Evolutionary conservation across 2,329 filamentous ascomycete species (phyloP).

Genomic region (Ceratocystiopsis brevicomis): DNA sequence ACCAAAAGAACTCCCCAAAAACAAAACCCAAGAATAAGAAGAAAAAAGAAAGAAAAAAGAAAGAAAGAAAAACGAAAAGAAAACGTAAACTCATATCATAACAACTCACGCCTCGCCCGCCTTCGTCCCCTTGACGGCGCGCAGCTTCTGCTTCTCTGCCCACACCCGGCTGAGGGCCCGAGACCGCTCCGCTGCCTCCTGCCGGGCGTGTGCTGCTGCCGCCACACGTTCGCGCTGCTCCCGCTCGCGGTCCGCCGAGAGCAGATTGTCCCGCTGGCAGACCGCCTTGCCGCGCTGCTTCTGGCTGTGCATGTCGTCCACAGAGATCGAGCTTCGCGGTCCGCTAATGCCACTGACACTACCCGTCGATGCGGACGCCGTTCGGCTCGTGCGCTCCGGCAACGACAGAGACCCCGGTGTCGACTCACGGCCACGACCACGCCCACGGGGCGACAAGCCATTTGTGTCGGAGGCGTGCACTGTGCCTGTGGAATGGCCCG

Average conservation of each 20-base stretch:
- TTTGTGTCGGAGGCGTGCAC: too few species aligned
- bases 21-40: background rate
- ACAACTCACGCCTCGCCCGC: conserved; percentile 2
- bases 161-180: conserved; percentile 40
- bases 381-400: conserved; percentile 15
- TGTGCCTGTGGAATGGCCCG: background rate
- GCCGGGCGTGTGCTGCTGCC: conserved; percentile 33
- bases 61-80: background rate
- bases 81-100: background rate
- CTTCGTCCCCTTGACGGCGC: background rate
- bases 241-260: conserved; percentile 27
- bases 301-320: conserved; percentile 31
- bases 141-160: conserved; percentile 25
- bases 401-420: conserved; percentile 15
- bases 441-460: background rate
- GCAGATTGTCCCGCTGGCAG: conserved; percentile 31
- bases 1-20: background rate
- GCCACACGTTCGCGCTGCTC: conserved; percentile 36
- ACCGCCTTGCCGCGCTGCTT: conserved; percentile 34
- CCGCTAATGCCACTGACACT: conserved; percentile 11
- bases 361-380: conserved; percentile 26
- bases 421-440: conserved; percentile 12
- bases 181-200: conserved; percentile 42
- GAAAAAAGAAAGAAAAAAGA: background rate
- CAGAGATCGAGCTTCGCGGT: conserved; percentile 29